Evolutionary conservation across 169 alveolate genomes (phyloP).

Genomic region (Theileria parva): DNA sequence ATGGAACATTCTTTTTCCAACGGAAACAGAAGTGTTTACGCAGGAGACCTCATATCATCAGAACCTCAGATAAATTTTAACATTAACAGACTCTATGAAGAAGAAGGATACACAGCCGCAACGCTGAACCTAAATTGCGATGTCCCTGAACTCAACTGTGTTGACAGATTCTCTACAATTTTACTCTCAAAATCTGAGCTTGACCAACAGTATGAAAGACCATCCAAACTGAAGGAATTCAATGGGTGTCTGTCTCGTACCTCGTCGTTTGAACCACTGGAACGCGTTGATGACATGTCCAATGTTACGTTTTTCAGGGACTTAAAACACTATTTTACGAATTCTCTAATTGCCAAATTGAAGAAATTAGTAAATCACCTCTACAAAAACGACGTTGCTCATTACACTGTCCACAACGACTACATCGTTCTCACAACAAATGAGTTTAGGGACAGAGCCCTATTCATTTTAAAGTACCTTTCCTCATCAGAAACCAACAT

Average conservation of each 20-base stretch:
- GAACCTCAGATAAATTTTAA: background rate
- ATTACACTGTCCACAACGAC: background rate
- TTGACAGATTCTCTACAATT: conserved; percentile 1
- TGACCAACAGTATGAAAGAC: background rate
- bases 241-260: background rate
- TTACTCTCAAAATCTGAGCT: conserved; percentile 11
- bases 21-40: background rate
- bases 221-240: background rate
- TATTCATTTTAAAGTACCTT: conserved; percentile 39
- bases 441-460: conserved; percentile 34
- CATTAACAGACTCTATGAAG: background rate
- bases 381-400: conserved; percentile 22
- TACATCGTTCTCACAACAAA: conserved; percentile 20
- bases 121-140: background rate
- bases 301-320: conserved; percentile 36
- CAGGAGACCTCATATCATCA: background rate
- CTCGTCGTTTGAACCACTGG: background rate
- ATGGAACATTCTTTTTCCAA: conserved; percentile 6
- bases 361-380: conserved; percentile 44
- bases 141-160: background rate
- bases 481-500: conserved; percentile 48
- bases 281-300: background rate
- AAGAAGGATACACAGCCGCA: background rate
- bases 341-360: conserved; percentile 32
- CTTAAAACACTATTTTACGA: conserved; percentile 37